These are phyloP conservation scores for Annulohypoxylon truncatum DNA, from an alignment of 2,329 filamentous ascomycete species.

Conservation along the genomic window DNA sequence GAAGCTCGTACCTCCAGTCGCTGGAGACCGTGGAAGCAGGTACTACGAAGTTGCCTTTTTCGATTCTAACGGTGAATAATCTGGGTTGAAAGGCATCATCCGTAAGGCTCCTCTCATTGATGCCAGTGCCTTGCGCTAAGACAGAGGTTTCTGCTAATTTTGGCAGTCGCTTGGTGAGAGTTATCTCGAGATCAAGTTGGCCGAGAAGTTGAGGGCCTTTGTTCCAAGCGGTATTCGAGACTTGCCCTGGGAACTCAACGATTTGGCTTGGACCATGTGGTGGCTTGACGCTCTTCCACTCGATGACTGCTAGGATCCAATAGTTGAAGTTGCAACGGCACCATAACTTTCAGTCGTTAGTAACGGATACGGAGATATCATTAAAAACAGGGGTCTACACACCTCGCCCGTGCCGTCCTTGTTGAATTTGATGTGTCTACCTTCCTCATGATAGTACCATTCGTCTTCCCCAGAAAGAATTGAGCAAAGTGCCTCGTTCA, in stretches of 20 bases:
- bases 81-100: slow-evolving; percentile 44
- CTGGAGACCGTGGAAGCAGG: slow-evolving; percentile 30
- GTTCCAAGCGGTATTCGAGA: background rate
- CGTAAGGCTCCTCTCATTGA: slow-evolving; percentile 38
- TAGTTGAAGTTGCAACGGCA: slow-evolving; percentile 42
- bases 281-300: slow-evolving; percentile 39
- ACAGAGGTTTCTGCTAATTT: slow-evolving; percentile 15
- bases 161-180: slow-evolving; percentile 38
- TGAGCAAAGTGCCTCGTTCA: slow-evolving; percentile 45
- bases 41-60: slow-evolving; percentile 45
- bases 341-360: slow-evolving; percentile 32
- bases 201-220: slow-evolving; percentile 28
- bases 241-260: background rate
- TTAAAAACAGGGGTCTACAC: background rate
- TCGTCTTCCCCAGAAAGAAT: slow-evolving; percentile 40
- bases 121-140: slow-evolving; percentile 17
- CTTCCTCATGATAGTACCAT: slow-evolving; percentile 41
- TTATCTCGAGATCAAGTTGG: slow-evolving; percentile 40
- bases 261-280: slow-evolving; percentile 1
- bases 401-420: slow-evolving; percentile 45
- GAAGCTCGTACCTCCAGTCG: slow-evolving; percentile 36
- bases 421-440: slow-evolving; percentile 43
- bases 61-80: slow-evolving; percentile 41
- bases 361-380: background rate
- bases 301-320: slow-evolving; percentile 39